A percentile compares a stretch with the other conserved stretches of the same genome.
Evolutionary conservation across 352 stramenopile species (phyloP).

Genomic region (Plasmopara viticola): DNA sequence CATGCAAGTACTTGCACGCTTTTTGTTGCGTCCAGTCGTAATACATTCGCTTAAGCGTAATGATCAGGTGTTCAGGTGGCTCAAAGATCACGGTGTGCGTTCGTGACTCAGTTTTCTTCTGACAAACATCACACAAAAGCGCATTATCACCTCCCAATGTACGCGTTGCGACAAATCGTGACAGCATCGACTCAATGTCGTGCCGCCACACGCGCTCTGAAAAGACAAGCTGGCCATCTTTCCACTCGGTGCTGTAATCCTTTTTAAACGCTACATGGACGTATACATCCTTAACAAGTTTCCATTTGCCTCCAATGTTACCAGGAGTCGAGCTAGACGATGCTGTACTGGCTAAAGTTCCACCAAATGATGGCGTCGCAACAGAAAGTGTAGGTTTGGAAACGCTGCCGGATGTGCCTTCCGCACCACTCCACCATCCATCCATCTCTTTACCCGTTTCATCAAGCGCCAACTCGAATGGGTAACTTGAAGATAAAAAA

Average conservation of each 20-base stretch:
- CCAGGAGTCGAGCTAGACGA: conserved; percentile 6
- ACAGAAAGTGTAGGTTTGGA: conserved; percentile 14
- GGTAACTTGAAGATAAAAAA: conserved; percentile 57
- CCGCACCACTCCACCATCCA: conserved; percentile 68
- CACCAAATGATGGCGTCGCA: conserved; percentile 12
- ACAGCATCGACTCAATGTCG: conserved; percentile 77
- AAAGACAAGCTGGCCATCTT: conserved; percentile 63
- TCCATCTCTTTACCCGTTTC: conserved; percentile 47
- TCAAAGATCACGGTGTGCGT: conserved; percentile 76
- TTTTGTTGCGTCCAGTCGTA: conserved; percentile 87
- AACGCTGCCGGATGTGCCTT: conserved; percentile 23
- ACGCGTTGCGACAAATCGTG: conserved; percentile 67
- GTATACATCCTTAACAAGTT: conserved; percentile 78
- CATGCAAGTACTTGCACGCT: conserved; percentile 80
- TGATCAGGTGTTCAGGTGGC: conserved; percentile 77
- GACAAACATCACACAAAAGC: conserved; percentile 61
- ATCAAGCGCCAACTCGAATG: conserved; percentile 60
- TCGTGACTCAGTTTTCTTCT: conserved; percentile 73
- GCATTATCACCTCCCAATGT: conserved; percentile 78
- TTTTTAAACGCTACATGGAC: conserved; percentile 87
- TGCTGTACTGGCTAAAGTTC: conserved; percentile 5
- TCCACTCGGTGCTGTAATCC: conserved; percentile 85
- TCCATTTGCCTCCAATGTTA: conserved; percentile 47
- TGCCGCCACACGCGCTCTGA: conserved; percentile 83
- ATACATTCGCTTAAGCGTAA: conserved; percentile 87